Evolutionary conservation across 2,329 filamentous ascomycete species (phyloP), one percentile per base, ranked within the genome.

Genomic region (Ophioceras dolichostomum): DNA sequence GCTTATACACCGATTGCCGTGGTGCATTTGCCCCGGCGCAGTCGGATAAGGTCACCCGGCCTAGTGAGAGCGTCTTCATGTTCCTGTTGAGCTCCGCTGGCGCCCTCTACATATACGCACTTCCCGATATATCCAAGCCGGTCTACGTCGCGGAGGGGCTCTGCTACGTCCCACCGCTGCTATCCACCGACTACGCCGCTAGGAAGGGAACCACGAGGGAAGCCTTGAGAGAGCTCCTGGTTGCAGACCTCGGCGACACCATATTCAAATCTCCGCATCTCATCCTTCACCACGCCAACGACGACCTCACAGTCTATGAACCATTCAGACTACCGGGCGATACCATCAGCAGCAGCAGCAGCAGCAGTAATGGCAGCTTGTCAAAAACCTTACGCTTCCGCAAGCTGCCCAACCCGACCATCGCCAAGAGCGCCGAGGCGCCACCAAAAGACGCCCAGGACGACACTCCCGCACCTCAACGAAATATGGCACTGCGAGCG

Each of bases 231-330:
- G 89, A 98, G 55, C 72, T 94, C 4, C 53, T 94, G 7, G 73
- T 95, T 5, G 80, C 87, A 24, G 81, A 96, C 45, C 69, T 98
- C 10, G 91, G 91, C 19, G 85, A 94, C 50, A 60, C 67, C 4
- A 76, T 75, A 9, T 68, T 69, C 17, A 77, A 73, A 42, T 75
- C 72, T 3, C 86, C 89, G 6, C 85, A 94, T 54, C 65, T 98
- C 16, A 79, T 96, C 82, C 64, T 88, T 20, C 83, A 89, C 36
- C 85, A 85, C 34, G 69, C 73, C 9, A 79, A 76, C 41, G 82
- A 94, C 45, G 88, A 96, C 51, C 62, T 96, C 24, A 81, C 82
- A 10, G 71, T 96, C 32, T 98, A 96, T 54, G 78, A 91, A 53
- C 87, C 89, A 2, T 81, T 86, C 47, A 68, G 73, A 30, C 59